Conservation (phyloP, 805 yeast species). For the Teunomyces barrocoloradensis region DNA sequence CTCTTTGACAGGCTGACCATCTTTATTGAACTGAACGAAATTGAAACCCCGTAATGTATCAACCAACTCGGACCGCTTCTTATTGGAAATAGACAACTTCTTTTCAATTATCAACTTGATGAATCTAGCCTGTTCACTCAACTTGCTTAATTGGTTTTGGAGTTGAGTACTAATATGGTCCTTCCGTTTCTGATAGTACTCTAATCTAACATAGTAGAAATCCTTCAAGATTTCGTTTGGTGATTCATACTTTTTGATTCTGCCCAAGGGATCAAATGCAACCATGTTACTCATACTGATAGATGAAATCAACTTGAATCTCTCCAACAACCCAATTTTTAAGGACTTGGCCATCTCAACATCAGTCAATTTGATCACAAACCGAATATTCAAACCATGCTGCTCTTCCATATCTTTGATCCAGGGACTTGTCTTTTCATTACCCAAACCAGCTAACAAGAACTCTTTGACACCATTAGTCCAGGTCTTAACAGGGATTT, state of each 20-base stretch:
- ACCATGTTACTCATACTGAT: constrained; percentile 86
- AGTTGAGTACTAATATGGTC: constrained; percentile 69
- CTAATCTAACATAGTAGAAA: constrained; percentile 82
- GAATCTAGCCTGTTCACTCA: constrained; percentile 84
- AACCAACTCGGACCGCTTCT: constrained; percentile 62
- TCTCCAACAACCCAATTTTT: constrained; percentile 73
- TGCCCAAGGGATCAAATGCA: constrained; percentile 87
- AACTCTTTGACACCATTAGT: constrained; percentile 86
- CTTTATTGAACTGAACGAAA: constrained; percentile 75
- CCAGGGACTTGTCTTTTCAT: constrained; percentile 76
- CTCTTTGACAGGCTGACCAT: constrained; percentile 60
- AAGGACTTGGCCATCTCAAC: constrained; percentile 83
- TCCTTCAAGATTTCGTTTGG: constrained; percentile 79
- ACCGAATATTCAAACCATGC: constrained; percentile 78
- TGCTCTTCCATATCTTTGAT: constrained; percentile 94
- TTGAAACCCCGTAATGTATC: constrained; percentile 58
- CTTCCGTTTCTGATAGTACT: constrained; percentile 87
- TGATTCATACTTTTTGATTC: constrained; percentile 76
- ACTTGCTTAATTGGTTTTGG: constrained; percentile 70
- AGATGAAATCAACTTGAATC: constrained; percentile 72
- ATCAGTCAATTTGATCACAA: constrained; percentile 67
- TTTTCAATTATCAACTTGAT: constrained; percentile 85
- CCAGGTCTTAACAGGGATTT: constrained; percentile 91
- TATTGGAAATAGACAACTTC: constrained; percentile 68
- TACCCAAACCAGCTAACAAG: constrained; percentile 72